phyloP scores from a whole-genome alignment of 768 basidiomycete genomes.

The Cyathus striatus region DNA sequence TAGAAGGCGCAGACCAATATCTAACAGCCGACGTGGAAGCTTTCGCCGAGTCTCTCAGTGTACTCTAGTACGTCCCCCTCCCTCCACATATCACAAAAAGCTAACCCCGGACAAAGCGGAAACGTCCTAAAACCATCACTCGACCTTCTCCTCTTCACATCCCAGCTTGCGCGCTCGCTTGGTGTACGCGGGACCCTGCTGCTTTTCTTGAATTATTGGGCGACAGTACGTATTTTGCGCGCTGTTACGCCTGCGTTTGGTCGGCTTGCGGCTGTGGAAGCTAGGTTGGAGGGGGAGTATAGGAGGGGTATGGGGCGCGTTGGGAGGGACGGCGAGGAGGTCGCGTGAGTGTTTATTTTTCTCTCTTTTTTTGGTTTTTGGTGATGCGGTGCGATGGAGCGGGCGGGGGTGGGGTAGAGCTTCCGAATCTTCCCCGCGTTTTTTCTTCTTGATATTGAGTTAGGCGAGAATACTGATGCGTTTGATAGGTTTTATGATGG shows the following conservation, averaged over 20 bases:
- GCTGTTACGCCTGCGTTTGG: constrained; percentile 94
- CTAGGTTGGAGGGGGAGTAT: constrained; percentile 87
- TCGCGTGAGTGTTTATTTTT: constrained; percentile 56
- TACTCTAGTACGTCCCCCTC: constrained; percentile 70
- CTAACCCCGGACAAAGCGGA: constrained; percentile 45
- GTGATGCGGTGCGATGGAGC: no score
- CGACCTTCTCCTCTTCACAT: constrained; percentile 88
- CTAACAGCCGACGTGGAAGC: constrained; percentile 89
- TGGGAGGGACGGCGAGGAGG: constrained; percentile 86
- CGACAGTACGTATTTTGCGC: constrained; percentile 77
- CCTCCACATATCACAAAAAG: not conserved
- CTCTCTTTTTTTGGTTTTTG: not conserved
- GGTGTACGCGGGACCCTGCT: constrained; percentile 80
- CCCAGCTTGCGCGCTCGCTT: constrained; percentile 82
- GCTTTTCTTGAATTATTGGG: constrained; percentile 79
- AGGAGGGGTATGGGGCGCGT: constrained; percentile 81
- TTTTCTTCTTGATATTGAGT: not conserved
- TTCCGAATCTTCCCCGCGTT: not conserved
- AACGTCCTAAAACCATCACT: constrained; percentile 91
- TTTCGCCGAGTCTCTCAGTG: constrained; percentile 82
- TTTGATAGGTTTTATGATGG: constrained; percentile 83
- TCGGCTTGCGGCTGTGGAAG: constrained; percentile 81
- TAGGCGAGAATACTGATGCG: not conserved
- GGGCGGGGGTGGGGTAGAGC: no score
- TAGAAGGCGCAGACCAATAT: constrained; percentile 85